Evolutionary conservation across 306 rosid genomes (phyloP).

Genomic region (Calophaca sinica): DNA sequence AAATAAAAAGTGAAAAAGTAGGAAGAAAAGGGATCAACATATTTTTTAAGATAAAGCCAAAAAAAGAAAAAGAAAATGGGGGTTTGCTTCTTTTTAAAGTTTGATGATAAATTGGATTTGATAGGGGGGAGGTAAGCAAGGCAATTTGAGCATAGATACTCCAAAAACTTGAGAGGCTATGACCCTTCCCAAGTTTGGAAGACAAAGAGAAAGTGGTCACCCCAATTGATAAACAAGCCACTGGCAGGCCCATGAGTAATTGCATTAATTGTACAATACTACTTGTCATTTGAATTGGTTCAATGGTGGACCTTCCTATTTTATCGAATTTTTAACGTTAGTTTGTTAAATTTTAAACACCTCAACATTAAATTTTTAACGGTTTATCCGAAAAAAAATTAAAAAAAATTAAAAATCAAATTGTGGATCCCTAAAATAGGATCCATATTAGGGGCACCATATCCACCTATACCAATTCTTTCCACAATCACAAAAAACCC

Average conservation of each 20-base stretch:
- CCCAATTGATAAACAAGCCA: slow-evolving; percentile 23
- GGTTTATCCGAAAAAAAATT: too few species aligned
- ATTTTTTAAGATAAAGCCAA: slow-evolving; percentile 17
- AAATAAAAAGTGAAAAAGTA: slow-evolving; percentile 1
- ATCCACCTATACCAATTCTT: slow-evolving; percentile 17
- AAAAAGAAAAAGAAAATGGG: not conserved
- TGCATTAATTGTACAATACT: slow-evolving; percentile 11
- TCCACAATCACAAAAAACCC: slow-evolving; percentile 44
- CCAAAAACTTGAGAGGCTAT: slow-evolving; percentile 30
- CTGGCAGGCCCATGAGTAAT: not conserved
- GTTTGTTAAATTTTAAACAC: too few species aligned
- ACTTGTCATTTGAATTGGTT: slow-evolving; percentile 6
- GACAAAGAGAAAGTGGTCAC: slow-evolving; percentile 54
- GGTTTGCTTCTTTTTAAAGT: slow-evolving; percentile 38
- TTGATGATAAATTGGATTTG: slow-evolving; percentile 47
- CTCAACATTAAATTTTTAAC: too few species aligned
- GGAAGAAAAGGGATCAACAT: slow-evolving; percentile 19
- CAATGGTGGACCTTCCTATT: too few species aligned
- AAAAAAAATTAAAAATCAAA: too few species aligned
- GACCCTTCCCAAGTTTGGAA: slow-evolving; percentile 30
- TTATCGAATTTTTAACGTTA: too few species aligned
- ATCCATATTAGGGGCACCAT: too few species aligned
- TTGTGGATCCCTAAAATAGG: too few species aligned
- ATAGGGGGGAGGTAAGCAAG: slow-evolving; percentile 43
- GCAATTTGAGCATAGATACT: slow-evolving; percentile 49